phyloP scores from a whole-genome alignment of 2,329 filamentous ascomycete species.

The Aspergillus sp. region DNA sequence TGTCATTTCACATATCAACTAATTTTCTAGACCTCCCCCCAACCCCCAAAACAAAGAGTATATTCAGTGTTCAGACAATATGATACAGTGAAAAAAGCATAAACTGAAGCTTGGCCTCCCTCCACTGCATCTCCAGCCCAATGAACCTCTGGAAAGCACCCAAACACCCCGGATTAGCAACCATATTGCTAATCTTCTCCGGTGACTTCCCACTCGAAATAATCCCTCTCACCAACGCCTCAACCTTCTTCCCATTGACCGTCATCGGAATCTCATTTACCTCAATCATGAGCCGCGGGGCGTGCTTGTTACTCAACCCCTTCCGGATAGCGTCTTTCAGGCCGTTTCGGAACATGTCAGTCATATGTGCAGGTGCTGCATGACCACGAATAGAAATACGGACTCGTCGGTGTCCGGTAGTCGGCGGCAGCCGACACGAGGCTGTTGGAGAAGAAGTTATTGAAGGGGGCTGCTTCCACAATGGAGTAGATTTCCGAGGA shows the following conservation, averaged over 20 bases:
- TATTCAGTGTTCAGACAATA: too few species aligned
- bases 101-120: too few species aligned
- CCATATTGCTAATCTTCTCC: slow-evolving; percentile 57
- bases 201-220: slow-evolving; percentile 68
- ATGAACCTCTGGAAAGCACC: slow-evolving; percentile 9
- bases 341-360: slow-evolving; percentile 46
- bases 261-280: slow-evolving; percentile 76
- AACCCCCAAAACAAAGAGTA: too few species aligned
- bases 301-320: slow-evolving; percentile 65
- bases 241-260: slow-evolving; percentile 79
- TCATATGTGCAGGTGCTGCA: slow-evolving; percentile 55
- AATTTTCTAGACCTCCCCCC: too few species aligned
- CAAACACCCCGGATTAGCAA: slow-evolving; percentile 68
- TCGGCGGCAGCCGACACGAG: slow-evolving; percentile 69
- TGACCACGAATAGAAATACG: slow-evolving; percentile 54
- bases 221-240: slow-evolving; percentile 77
- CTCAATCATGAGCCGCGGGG: slow-evolving; percentile 72
- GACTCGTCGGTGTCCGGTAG: slow-evolving; percentile 52
- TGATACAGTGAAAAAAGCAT: too few species aligned
- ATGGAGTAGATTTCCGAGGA: slow-evolving; percentile 72
- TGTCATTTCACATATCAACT: too few species aligned
- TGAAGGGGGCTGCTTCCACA: slow-evolving; percentile 56
- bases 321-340: slow-evolving; percentile 60
- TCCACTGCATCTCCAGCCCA: not conserved
- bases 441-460: slow-evolving; percentile 59